A percentile compares a stretch with the other conserved stretches of the same genome.
Evolutionary conservation across 1,139 yeast species (phyloP).

Genomic region (Scheffersomyces segobiensis): DNA sequence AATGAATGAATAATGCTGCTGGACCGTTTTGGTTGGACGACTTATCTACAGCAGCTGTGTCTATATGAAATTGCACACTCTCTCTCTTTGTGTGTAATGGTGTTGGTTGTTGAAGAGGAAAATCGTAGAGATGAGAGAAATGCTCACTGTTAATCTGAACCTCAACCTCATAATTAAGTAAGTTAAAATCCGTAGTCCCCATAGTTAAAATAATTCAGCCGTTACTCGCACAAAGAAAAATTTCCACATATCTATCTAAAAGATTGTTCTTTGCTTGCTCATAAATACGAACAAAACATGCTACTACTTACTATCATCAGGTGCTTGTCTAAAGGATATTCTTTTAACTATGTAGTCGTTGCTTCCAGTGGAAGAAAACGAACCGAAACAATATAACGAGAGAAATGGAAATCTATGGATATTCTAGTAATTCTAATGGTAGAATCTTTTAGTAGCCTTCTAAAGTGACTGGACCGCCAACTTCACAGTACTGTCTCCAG

Average conservation of each 20-base stretch:
- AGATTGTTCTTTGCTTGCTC: too few relatives aligned
- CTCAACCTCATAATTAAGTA: too few relatives aligned
- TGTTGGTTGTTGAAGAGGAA: neutral
- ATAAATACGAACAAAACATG: too few relatives aligned
- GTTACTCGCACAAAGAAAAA: neutral
- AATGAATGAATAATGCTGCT: neutral
- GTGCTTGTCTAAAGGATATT: neutral
- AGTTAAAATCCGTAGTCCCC: neutral
- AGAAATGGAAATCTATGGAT: neutral
- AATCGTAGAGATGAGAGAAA: neutral
- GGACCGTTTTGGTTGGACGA: neutral
- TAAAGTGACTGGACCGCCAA: conserved; percentile 21
- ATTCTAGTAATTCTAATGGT: neutral
- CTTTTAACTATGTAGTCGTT: neutral
- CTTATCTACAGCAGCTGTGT: neutral
- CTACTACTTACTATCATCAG: neutral
- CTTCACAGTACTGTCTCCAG: conserved; percentile 33
- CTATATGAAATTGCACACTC: neutral
- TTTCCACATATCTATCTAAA: too few relatives aligned
- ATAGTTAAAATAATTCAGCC: neutral
- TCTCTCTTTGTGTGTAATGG: neutral
- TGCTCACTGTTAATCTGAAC: neutral
- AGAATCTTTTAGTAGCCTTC: neutral
- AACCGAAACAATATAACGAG: neutral
- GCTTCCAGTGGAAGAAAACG: neutral